Evolutionary conservation across 1,284 basidiomycete species (phyloP).

Genomic region (Wolfiporia cocos): DNA sequence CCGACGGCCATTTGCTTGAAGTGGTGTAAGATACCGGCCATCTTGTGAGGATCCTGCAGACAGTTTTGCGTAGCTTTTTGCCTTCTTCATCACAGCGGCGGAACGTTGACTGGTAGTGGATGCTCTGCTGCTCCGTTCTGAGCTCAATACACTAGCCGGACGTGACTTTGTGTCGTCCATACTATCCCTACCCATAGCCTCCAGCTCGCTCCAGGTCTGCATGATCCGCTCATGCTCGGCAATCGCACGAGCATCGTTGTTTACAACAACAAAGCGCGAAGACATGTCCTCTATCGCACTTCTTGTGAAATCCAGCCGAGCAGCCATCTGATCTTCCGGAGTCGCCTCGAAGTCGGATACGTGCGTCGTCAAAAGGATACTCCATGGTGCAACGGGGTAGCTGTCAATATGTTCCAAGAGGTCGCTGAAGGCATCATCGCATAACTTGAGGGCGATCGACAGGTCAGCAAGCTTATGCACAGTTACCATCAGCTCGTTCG

Average conservation of each 20-base stretch:
- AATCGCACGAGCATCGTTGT: constrained; percentile 50
- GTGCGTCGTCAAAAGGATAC: constrained; percentile 45
- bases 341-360: constrained; percentile 32
- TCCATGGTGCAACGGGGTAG: constrained; percentile 52
- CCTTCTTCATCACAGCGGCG: constrained; percentile 26
- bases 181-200: constrained; percentile 71
- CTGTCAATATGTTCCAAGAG: constrained; percentile 78
- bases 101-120: constrained; percentile 31
- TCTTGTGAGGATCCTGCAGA: constrained; percentile 35
- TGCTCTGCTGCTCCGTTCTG: constrained; percentile 47
- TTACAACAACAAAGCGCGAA: constrained; percentile 32
- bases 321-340: constrained; percentile 60
- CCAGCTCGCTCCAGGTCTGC: constrained; percentile 75
- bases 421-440: constrained; percentile 75
- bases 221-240: constrained; percentile 56
- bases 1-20: constrained; percentile 36
- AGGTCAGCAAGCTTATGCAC: constrained; percentile 50
- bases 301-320: constrained; percentile 57
- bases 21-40: constrained; percentile 45
- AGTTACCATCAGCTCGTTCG: constrained; percentile 41
- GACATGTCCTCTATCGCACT: constrained; percentile 41
- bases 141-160: constrained; percentile 52
- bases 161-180: constrained; percentile 55
- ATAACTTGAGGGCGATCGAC: constrained; percentile 39
- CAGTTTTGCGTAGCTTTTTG: constrained; percentile 43